These are phyloP conservation scores for Amphichorda felina DNA, from an alignment of 2,329 filamentous ascomycete genomes.

Conservation along the genomic window DNA sequence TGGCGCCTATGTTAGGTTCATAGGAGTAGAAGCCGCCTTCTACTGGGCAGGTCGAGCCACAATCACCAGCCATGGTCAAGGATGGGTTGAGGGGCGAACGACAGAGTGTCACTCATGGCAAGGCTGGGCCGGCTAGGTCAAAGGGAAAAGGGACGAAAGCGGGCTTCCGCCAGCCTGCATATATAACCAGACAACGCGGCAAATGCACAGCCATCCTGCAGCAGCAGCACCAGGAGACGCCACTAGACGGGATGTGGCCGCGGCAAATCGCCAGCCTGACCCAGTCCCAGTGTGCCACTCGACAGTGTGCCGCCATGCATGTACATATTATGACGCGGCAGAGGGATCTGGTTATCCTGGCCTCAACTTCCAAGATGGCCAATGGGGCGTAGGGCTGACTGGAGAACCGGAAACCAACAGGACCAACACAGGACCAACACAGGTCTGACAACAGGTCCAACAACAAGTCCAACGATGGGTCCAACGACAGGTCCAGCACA, in stretches of 20 bases:
- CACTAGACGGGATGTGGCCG: neutral
- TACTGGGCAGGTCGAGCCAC: conserved; percentile 22
- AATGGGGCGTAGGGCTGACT: conserved; percentile 9
- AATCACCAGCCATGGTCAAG: conserved; percentile 21
- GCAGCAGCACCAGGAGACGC: too few relatives aligned
- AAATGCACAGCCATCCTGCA: conserved; percentile 1
- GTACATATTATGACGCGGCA: conserved; percentile 3
- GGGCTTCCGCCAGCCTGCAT: neutral
- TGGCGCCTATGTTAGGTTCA: conserved; percentile 23
- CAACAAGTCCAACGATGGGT: too few relatives aligned
- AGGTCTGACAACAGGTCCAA: too few relatives aligned
- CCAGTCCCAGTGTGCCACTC: conserved; percentile 5
- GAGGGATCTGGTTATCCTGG: too few relatives aligned
- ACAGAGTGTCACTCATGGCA: neutral
- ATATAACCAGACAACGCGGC: neutral
- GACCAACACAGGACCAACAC: neutral
- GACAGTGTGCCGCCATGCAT: conserved; percentile 7
- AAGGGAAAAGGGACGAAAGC: conserved; percentile 8
- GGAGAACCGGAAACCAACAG: neutral
- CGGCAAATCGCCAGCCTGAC: conserved; percentile 1
- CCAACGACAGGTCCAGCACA: too few relatives aligned
- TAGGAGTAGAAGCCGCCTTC: conserved; percentile 24
- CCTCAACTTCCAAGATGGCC: conserved; percentile 3
- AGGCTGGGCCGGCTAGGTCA: conserved; percentile 9
- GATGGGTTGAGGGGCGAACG: conserved; percentile 3